Evolutionary conservation across 2,329 filamentous ascomycete species (phyloP), one percentile per base, ranked within the genome.

Genomic region (Dichotomopilus funicola): DNA sequence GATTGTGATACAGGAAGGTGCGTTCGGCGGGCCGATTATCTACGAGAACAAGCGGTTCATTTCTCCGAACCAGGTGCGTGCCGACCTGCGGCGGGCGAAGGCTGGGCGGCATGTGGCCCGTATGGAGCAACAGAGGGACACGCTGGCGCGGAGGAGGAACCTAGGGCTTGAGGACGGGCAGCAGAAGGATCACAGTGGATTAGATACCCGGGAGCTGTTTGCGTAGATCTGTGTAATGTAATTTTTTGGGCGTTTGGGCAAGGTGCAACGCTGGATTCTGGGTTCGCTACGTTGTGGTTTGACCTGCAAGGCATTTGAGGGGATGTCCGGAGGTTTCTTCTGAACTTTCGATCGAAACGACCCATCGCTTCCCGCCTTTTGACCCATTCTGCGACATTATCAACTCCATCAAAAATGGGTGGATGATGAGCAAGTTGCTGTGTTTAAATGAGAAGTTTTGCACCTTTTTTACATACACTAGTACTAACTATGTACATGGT

Each of bases 41-140:
- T 99, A 95, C 74, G 90, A 97, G 78, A 97, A 97, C 77, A 94
- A 90, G 78, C 87, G 96, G 71, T 99, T 96, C 66, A 89, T 99
- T 53, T 94, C 88, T 63, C 94, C 94, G 8, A 99, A 99, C 81
- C 89, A 96, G 73, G 83, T 97, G 61, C 81, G 94, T 62, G 79
- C 89, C 42, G 94, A 97, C 61, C 72, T 95, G 63, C 79, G 89
- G 64, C 77, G 83, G 72, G 78, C 81, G 63, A 91, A 89, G 77
- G 89, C 91, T 0, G 81, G 83, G 49, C 83, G 83, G 63, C 92
- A 95, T 74, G 88, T 89, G 63, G 78, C 80, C 54, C 80, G 94
- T 58, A 82, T 85, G 35, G 91, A 95, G 68, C 83, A 87, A 64
- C 76, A 81, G 62, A 77, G 87, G 49, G 89, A 92, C 67, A 80